These are phyloP conservation scores for fission yeast (Schizosaccharomyces pombe) DNA, from an alignment of 805 yeast species.

Conservation along the genomic window DNA sequence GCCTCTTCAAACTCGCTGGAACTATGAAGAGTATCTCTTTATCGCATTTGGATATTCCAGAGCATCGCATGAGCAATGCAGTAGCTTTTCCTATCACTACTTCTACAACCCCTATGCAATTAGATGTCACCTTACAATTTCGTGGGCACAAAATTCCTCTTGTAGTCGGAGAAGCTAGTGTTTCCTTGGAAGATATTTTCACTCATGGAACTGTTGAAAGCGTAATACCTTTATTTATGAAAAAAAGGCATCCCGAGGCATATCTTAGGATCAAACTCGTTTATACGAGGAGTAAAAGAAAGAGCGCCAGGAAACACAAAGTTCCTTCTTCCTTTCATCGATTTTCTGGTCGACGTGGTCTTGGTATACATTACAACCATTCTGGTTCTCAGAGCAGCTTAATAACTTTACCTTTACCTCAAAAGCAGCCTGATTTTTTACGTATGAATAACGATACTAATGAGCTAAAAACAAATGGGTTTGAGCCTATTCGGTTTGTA, in stretches of 20 bases:
- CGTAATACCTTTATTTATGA: neutral
- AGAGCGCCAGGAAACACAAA: neutral
- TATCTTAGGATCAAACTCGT: neutral
- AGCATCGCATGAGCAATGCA: neutral
- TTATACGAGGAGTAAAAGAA: neutral
- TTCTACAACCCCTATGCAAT: neutral
- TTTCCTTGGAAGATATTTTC: neutral
- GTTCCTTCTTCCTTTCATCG: neutral
- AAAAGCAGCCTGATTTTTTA: neutral
- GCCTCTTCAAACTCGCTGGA: neutral
- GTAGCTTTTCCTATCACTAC: neutral
- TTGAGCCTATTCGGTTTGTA: neutral
- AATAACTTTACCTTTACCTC: neutral
- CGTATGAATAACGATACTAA: neutral
- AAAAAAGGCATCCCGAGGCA: neutral
- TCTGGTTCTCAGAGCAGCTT: neutral
- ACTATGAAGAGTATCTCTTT: neutral
- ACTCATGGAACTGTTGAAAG: neutral
- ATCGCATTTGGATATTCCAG: neutral
- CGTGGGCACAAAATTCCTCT: neutral
- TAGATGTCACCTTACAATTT: neutral
- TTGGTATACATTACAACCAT: neutral
- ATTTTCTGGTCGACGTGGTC: neutral
- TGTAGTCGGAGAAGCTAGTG: neutral
- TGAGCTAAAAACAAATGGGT: neutral